These are phyloP conservation scores for Diutina sp. DNA, from an alignment of 1,139 yeast species.

Conservation along the genomic window DNA sequence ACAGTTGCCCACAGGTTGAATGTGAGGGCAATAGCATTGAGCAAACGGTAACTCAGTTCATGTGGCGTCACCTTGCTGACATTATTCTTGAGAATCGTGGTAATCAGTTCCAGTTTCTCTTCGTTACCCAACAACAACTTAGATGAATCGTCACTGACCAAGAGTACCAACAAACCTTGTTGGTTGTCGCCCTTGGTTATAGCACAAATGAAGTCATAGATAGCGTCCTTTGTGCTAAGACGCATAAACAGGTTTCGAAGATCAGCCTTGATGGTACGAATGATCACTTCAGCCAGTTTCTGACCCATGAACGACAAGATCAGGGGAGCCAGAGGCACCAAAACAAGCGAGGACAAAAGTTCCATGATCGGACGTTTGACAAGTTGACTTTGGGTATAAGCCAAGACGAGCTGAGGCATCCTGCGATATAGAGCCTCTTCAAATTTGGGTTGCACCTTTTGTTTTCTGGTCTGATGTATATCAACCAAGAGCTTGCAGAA, in stretches of 20 bases:
- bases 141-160: constrained; percentile 43
- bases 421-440: constrained; percentile 30
- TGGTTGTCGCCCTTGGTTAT: constrained; percentile 60
- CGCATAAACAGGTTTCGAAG: constrained; percentile 49
- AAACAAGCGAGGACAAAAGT: constrained; percentile 48
- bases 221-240: constrained; percentile 38
- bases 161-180: constrained; percentile 72
- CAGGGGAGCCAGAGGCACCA: constrained; percentile 55
- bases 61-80: constrained; percentile 44
- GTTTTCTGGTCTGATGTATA: background rate
- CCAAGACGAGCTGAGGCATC: constrained; percentile 44
- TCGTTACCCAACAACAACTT: background rate
- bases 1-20: constrained; percentile 60
- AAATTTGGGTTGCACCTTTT: background rate
- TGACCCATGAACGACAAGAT: constrained; percentile 70
- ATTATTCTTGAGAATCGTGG: constrained; percentile 48
- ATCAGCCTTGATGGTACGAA: constrained; percentile 47
- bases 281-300: constrained; percentile 43
- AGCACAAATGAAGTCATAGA: constrained; percentile 66
- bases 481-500: background rate
- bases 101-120: constrained; percentile 12
- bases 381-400: constrained; percentile 37
- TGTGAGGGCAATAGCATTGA: constrained; percentile 55
- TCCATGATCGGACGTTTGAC: constrained; percentile 42
- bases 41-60: constrained; percentile 41